These are phyloP conservation scores for Guillardia theta DNA, from an alignment of 78 protist genomes.

Conservation along the genomic window DNA sequence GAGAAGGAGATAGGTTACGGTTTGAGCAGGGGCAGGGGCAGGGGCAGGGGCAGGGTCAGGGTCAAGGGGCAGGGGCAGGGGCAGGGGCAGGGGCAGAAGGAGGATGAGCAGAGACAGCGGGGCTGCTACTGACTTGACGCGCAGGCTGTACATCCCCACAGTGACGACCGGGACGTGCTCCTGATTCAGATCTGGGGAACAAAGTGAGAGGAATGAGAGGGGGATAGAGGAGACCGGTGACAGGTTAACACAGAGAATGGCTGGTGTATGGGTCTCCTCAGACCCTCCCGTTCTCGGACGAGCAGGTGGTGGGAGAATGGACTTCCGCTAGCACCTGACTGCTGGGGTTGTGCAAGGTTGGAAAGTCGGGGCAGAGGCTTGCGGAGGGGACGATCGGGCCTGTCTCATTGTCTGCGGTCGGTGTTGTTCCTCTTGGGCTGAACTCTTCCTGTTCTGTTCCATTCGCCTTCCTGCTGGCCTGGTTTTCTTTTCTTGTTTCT, in stretches of 20 bases:
- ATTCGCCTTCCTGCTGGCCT: neutral
- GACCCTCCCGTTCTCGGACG: neutral
- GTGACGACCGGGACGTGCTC: constrained; percentile 10
- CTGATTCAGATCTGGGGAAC: neutral
- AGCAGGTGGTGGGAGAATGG: neutral
- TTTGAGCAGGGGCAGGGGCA: no score
- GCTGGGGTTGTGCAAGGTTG: neutral
- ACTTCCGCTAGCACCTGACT: neutral
- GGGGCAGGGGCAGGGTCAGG: no score
- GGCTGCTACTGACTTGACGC: no score
- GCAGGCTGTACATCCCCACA: neutral
- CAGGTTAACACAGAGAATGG: neutral
- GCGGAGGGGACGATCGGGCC: neutral
- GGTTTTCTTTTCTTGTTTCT: neutral
- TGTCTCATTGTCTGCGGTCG: neutral
- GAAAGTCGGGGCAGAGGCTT: neutral
- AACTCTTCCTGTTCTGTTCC: neutral
- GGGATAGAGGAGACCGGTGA: no score
- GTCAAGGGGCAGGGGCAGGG: no score
- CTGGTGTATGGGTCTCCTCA: neutral
- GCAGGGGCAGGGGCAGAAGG: no score
- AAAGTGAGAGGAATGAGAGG: no score
- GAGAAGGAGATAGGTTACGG: no score
- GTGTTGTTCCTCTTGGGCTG: neutral
- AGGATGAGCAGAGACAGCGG: no score